Evolutionary conservation across 495 filamentous ascomycete genomes (phyloP).

Genomic region (Recurvomyces mirabilis): DNA sequence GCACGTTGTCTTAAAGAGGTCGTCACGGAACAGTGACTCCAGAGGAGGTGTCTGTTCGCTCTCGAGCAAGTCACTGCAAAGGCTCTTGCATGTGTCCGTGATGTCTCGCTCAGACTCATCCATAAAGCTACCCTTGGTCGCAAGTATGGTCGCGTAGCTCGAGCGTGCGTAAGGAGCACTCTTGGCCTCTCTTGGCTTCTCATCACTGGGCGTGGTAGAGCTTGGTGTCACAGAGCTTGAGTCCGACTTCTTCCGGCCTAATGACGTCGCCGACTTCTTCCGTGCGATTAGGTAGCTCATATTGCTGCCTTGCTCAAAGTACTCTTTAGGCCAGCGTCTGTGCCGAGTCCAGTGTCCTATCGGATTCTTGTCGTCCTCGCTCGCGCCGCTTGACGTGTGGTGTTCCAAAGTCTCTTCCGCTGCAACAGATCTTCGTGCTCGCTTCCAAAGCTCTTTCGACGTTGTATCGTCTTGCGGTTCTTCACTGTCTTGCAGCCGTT

Average conservation of each 20-base stretch:
- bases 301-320: neutral
- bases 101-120: neutral
- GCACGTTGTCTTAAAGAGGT: conserved; percentile 4
- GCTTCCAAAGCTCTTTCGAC: too few species aligned
- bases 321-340: neutral
- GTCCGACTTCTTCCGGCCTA: neutral
- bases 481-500: too few species aligned
- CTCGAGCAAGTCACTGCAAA: neutral
- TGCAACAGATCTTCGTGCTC: too few species aligned
- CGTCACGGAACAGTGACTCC: conserved; percentile 4
- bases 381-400: too few species aligned
- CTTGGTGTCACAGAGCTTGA: neutral
- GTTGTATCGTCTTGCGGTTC: too few species aligned
- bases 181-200: neutral
- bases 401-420: too few species aligned
- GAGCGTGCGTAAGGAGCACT: neutral
- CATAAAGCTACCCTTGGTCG: neutral
- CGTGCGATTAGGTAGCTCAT: neutral
- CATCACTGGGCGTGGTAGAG: neutral
- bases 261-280: neutral
- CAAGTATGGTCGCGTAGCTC: neutral
- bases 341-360: neutral
- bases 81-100: neutral
- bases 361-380: neutral
- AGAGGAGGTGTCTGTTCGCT: neutral